A percentile compares a stretch with the other conserved stretches of the same genome.
Evolutionary conservation across 1,139 yeast species (phyloP).

Genomic region (Kodamaea arcana): DNA sequence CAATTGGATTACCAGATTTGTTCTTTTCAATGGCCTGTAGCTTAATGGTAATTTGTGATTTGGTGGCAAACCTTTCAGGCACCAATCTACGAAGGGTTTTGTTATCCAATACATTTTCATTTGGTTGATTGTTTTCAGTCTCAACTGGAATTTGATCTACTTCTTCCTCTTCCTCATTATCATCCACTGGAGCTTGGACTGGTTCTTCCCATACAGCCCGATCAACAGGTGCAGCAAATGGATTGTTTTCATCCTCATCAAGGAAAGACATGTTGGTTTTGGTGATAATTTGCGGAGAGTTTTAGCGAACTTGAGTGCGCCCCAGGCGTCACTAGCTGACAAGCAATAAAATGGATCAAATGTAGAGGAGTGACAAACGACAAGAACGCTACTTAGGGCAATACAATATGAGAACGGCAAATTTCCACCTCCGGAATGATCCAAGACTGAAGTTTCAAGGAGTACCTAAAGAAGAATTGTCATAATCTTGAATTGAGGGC

Average conservation of each 20-base stretch:
- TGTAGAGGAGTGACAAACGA: too few species aligned
- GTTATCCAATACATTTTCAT: neutral
- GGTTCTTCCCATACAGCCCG: conserved; percentile 3
- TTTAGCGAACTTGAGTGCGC: too few species aligned
- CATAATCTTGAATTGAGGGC: too few species aligned
- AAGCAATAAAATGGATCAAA: too few species aligned
- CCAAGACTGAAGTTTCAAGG: too few species aligned
- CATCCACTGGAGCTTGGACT: conserved; percentile 1
- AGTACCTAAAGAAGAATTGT: too few species aligned
- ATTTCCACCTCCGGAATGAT: too few species aligned
- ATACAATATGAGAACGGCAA: too few species aligned
- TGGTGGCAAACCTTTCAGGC: conserved; percentile 47
- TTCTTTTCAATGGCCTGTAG: conserved; percentile 36
- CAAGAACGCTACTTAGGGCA: too few species aligned
- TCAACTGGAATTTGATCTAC: conserved; percentile 1
- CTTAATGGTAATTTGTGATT: conserved; percentile 27
- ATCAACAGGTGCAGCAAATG: conserved; percentile 42
- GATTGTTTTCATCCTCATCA: conserved; percentile 63
- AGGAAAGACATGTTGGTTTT: conserved; percentile 34
- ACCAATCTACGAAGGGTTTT: conserved; percentile 41
- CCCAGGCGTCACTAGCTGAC: too few species aligned
- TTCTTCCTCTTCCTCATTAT: conserved; percentile 4
- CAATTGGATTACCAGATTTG: conserved; percentile 43
- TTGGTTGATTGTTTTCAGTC: neutral
- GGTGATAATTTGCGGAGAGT: neutral